phyloP scores from a whole-genome alignment of 140 eudicot species.

The Flaveria floridana region DNA sequence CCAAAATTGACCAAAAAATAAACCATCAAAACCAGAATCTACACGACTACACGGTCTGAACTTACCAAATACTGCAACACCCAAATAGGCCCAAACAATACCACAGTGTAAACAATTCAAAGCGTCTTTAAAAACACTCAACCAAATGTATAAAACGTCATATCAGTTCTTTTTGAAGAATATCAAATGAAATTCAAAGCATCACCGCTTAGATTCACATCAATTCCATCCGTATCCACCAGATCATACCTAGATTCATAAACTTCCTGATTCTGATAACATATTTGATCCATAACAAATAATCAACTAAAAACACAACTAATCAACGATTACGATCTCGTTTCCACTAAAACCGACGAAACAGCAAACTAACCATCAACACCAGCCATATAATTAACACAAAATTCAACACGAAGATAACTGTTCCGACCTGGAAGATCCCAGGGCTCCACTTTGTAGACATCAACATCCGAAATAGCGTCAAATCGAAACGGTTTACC shows the following conservation, averaged over 20 bases:
- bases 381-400: background rate
- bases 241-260: constrained; percentile 26
- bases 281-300: constrained; percentile 9
- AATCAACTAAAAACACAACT: background rate
- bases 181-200: constrained; percentile 4
- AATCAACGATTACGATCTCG: constrained; percentile 15
- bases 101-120: constrained; percentile 18
- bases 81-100: background rate
- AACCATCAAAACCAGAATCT: background rate
- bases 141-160: constrained; percentile 3
- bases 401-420: constrained; percentile 1
- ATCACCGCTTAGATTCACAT: constrained; percentile 24
- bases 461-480: constrained; percentile 81
- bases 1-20: constrained; percentile 31
- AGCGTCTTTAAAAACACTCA: constrained; percentile 21
- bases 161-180: constrained; percentile 12
- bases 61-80: background rate
- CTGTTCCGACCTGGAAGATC: constrained; percentile 70
- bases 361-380: background rate
- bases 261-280: background rate
- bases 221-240: background rate
- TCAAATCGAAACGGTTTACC: constrained; percentile 69
- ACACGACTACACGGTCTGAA: background rate
- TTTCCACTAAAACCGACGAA: background rate
- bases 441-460: constrained; percentile 89